phyloP scores from a whole-genome alignment of 768 basidiomycete species.

The Hysterangium stoloniferum region DNA sequence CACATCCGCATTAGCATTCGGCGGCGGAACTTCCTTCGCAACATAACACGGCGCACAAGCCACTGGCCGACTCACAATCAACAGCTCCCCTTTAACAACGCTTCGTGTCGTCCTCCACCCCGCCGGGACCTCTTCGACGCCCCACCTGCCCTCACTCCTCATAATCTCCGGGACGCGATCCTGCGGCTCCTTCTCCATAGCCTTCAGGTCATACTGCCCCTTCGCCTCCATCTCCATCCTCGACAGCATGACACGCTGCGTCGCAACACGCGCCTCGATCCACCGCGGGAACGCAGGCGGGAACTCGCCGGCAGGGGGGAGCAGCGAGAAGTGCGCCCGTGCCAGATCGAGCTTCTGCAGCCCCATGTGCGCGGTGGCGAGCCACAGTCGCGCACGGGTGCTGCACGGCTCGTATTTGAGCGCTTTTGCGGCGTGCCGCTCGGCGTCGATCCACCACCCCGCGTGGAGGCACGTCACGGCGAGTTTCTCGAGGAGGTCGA shows the following conservation, averaged over 20 bases:
- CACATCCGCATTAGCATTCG: no score
- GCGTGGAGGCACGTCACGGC: conserved; percentile 8
- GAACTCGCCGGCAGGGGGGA: background rate
- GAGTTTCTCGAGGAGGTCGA: conserved; percentile 10
- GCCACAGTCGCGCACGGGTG: conserved; percentile 8
- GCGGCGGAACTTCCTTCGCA: no score
- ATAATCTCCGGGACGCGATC: background rate
- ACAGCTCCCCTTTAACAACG: background rate
- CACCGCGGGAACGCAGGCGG: background rate
- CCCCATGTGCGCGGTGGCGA: conserved; percentile 5
- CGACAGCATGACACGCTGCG: background rate
- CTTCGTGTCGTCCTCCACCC: background rate
- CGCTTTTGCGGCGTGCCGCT: background rate
- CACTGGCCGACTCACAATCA: background rate
- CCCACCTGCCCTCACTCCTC: background rate
- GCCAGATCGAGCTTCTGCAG: background rate
- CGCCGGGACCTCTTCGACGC: background rate
- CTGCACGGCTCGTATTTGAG: background rate
- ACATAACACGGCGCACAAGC: conserved; percentile 4
- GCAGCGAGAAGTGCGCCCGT: background rate
- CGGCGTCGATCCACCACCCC: conserved; percentile 6
- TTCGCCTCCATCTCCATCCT: background rate
- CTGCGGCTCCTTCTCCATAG: background rate
- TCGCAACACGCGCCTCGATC: background rate
- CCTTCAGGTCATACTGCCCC: background rate